A percentile compares a stretch with the other conserved stretches of the same genome.
Evolutionary conservation across 2,329 filamentous ascomycete species (phyloP).

Genomic region (Sclerotinia trifoliorum): DNA sequence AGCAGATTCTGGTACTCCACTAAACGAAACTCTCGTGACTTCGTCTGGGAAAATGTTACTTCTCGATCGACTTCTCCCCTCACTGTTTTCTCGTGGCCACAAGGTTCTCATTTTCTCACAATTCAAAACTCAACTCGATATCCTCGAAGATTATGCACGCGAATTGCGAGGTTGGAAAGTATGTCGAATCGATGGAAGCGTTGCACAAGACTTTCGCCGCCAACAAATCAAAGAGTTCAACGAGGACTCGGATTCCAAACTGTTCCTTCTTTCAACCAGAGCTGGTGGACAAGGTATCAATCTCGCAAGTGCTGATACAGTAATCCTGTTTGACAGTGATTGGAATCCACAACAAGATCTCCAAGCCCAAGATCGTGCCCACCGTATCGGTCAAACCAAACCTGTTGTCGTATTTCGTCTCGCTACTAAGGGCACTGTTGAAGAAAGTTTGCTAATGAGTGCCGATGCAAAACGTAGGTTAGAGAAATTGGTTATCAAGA

Average conservation of each 20-base stretch:
- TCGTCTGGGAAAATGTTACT: slow-evolving; percentile 95
- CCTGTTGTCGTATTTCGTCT: slow-evolving; percentile 93
- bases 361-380: slow-evolving; percentile 92
- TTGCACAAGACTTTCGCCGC: slow-evolving; percentile 70
- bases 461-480: slow-evolving; percentile 89
- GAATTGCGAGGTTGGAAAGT: slow-evolving; percentile 76
- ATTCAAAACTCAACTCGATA: slow-evolving; percentile 91
- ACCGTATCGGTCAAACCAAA: slow-evolving; percentile 88
- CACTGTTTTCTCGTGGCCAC: slow-evolving; percentile 70
- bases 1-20: slow-evolving; percentile 53
- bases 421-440: slow-evolving; percentile 88
- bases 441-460: slow-evolving; percentile 80
- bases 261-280: slow-evolving; percentile 87
- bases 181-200: slow-evolving; percentile 87
- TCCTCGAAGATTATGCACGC: slow-evolving; percentile 81
- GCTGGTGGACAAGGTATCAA: slow-evolving; percentile 97
- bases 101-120: slow-evolving; percentile 97
- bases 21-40: slow-evolving; percentile 81
- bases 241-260: slow-evolving; percentile 58
- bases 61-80: slow-evolving; percentile 78
- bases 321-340: slow-evolving; percentile 84
- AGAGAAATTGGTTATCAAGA: slow-evolving; percentile 93
- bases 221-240: slow-evolving; percentile 75
- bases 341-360: slow-evolving; percentile 98
- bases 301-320: slow-evolving; percentile 84